Conservation (phyloP, 1,284 basidiomycete genomes). For the Puccinia triticina region DNA sequence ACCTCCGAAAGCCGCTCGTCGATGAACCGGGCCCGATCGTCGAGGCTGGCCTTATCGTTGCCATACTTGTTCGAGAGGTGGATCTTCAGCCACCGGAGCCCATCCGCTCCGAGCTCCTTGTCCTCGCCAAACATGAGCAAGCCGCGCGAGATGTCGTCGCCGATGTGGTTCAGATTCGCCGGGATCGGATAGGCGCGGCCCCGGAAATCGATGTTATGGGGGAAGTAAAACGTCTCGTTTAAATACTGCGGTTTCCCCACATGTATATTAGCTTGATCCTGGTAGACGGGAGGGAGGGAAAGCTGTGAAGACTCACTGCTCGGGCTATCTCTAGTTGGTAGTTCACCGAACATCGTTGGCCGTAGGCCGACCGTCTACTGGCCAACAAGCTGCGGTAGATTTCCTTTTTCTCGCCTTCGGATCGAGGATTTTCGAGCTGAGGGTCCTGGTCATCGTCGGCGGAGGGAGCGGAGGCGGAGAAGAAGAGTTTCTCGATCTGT, state of each 20-base stretch:
- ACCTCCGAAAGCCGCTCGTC: slow-evolving; percentile 75
- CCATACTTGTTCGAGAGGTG: slow-evolving; percentile 91
- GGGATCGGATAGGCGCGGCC: slow-evolving; percentile 97
- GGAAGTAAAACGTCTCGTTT: slow-evolving; percentile 84
- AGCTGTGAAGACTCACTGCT: slow-evolving; percentile 67
- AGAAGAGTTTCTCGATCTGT: slow-evolving; percentile 64
- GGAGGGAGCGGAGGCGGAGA: slow-evolving; percentile 68
- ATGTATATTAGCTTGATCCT: neutral
- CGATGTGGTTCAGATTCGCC: slow-evolving; percentile 92
- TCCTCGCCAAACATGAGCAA: slow-evolving; percentile 80
- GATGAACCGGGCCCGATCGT: slow-evolving; percentile 81
- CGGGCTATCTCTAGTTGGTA: slow-evolving; percentile 97
- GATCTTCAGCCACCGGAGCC: slow-evolving; percentile 84
- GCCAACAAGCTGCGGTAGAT: slow-evolving; percentile 59
- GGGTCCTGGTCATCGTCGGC: slow-evolving; percentile 64
- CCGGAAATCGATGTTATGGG: slow-evolving; percentile 97
- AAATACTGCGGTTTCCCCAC: slow-evolving; percentile 68
- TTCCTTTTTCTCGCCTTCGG: slow-evolving; percentile 42
- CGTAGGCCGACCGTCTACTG: slow-evolving; percentile 77
- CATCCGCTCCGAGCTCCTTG: slow-evolving; percentile 77
- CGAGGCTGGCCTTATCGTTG: slow-evolving; percentile 91
- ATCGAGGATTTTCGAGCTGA: slow-evolving; percentile 62
- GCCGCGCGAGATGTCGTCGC: slow-evolving; percentile 90
- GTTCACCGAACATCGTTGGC: slow-evolving; percentile 87
- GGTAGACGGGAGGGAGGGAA: neutral